These are phyloP conservation scores for Aspergillus oerlinghausenensis DNA, from an alignment of 2,329 filamentous ascomycete genomes.

Conservation along the genomic window DNA sequence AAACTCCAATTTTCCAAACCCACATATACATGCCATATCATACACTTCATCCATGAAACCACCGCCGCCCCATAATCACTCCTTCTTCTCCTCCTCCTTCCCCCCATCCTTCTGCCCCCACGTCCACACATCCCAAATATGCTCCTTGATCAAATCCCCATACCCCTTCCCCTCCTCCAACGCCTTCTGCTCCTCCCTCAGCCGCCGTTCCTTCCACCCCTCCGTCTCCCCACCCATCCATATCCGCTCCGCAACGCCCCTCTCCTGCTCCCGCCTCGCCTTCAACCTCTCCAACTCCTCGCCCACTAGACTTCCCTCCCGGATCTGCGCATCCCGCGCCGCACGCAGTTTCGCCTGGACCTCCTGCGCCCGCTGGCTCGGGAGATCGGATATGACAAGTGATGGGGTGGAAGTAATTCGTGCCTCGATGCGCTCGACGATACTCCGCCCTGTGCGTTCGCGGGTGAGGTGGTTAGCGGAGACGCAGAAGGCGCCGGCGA, in stretches of 20 bases:
- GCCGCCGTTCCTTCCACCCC: constrained; percentile 41
- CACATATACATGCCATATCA: background rate
- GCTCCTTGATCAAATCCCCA: constrained; percentile 42
- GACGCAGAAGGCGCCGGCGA: constrained; percentile 35
- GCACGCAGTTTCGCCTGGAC: constrained; percentile 29
- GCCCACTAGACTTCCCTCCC: constrained; percentile 12
- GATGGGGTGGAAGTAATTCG: constrained; percentile 19
- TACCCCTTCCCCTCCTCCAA: constrained; percentile 42
- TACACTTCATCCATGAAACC: background rate
- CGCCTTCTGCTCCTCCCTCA: constrained; percentile 41
- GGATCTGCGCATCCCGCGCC: constrained; percentile 23
- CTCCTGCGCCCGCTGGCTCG: constrained; percentile 31
- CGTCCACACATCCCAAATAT: constrained; percentile 46
- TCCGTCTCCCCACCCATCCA: constrained; percentile 40
- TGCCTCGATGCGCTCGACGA: constrained; percentile 29
- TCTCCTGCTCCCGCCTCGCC: constrained; percentile 24
- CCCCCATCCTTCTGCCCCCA: constrained; percentile 26
- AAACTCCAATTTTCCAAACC: too few species aligned
- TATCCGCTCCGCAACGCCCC: constrained; percentile 28
- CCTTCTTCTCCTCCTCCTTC: background rate
- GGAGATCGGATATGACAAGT: constrained; percentile 18
- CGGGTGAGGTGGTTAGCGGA: constrained; percentile 37
- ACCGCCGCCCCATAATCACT: background rate
- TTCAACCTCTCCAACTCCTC: constrained; percentile 34
- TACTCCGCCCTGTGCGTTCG: constrained; percentile 33